A percentile compares a stretch with the other conserved stretches of the same genome.
phyloP scores from a whole-genome alignment of 2,329 filamentous ascomycete genomes.

The Diaporthe sp. region DNA sequence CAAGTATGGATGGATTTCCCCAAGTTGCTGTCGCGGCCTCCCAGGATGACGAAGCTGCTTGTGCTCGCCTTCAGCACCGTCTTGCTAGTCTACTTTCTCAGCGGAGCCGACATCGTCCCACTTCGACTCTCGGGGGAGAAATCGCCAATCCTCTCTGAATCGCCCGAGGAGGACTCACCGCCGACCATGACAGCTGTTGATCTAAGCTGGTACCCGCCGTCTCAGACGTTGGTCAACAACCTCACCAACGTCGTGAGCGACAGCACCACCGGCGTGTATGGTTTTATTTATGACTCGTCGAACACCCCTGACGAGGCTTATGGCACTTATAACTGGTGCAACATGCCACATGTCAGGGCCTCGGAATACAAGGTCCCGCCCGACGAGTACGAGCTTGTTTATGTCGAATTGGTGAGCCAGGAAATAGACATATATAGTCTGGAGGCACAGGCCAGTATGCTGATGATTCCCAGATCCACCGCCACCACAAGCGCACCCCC shows the following conservation, averaged over 20 bases:
- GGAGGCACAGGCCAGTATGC: background rate
- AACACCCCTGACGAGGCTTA: conserved; percentile 64
- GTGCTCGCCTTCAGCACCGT: conserved; percentile 16
- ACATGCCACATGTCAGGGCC: conserved; percentile 84
- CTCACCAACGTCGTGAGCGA: conserved; percentile 39
- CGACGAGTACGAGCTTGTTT: conserved; percentile 71
- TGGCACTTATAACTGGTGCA: conserved; percentile 82
- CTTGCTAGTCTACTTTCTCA: conserved; percentile 11
- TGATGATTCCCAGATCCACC: conserved; percentile 67
- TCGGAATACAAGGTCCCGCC: conserved; percentile 69
- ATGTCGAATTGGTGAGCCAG: conserved; percentile 76
- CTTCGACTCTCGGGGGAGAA: conserved; percentile 4
- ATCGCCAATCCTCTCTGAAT: background rate
- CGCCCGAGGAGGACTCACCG: background rate
- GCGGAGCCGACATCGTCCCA: background rate
- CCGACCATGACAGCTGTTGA: conserved; percentile 34
- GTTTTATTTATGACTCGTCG: conserved; percentile 79
- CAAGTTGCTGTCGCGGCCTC: conserved; percentile 16
- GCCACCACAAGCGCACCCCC: conserved; percentile 87
- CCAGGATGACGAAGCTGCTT: conserved; percentile 27
- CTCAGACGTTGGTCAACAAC: conserved; percentile 43
- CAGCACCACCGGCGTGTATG: conserved; percentile 68
- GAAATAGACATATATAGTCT: background rate
- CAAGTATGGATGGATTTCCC: conserved; percentile 35
- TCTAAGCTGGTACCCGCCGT: conserved; percentile 42